phyloP scores from a whole-genome alignment of 139 green algal genomes.

The Haematococcus sp. region DNA sequence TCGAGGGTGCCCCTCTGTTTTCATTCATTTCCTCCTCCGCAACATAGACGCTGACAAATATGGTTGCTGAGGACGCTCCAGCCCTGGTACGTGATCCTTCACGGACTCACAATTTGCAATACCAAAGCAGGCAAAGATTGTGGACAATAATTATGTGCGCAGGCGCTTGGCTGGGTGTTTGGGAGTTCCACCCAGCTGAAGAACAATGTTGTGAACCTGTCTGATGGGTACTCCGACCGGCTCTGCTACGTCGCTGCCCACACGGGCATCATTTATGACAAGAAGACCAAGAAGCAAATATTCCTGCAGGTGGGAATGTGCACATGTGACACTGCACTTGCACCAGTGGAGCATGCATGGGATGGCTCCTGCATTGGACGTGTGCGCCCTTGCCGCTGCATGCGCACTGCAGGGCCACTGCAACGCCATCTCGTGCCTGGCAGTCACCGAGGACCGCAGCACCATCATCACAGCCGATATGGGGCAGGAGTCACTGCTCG shows the following conservation, averaged over 20 bases:
- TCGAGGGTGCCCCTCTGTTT: too few relatives aligned
- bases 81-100: too few relatives aligned
- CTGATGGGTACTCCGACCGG: conserved; percentile 43
- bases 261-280: conserved; percentile 65
- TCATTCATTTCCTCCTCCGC: too few relatives aligned
- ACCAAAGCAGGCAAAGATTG: too few relatives aligned
- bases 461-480: conserved; percentile 65
- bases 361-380: neutral
- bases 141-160: conserved; percentile 7
- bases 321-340: neutral
- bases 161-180: conserved; percentile 58
- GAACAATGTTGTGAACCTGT: conserved; percentile 53
- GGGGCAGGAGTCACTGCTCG: conserved; percentile 60
- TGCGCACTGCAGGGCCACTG: conserved; percentile 55
- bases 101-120: too few relatives aligned
- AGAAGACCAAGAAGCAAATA: conserved; percentile 36
- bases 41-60: too few relatives aligned
- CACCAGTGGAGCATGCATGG: neutral
- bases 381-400: neutral
- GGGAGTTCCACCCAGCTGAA: conserved; percentile 38
- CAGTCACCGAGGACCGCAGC: conserved; percentile 43
- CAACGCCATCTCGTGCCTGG: conserved; percentile 63
- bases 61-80: too few relatives aligned
- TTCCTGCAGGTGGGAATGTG: conserved; percentile 42
- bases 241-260: conserved; percentile 62